Evolutionary conservation across 1,139 yeast species (phyloP).

Genomic region (Geotrichum citri-aurantii): DNA sequence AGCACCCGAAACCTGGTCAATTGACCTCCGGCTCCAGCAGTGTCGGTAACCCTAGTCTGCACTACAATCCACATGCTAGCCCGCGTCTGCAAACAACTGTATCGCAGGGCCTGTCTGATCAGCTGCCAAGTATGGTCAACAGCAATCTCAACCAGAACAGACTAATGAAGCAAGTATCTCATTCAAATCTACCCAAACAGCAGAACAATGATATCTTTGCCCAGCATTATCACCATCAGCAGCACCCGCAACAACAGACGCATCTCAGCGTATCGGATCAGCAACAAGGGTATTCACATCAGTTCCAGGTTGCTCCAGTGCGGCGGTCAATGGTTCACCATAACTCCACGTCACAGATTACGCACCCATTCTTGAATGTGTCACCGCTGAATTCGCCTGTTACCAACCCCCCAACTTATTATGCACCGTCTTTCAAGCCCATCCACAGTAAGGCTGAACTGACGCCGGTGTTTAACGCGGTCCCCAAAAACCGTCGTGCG

Average conservation of each 20-base stretch:
- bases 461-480: slow-evolving; percentile 54
- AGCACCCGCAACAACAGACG: background rate
- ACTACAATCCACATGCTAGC: slow-evolving; percentile 15
- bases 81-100: slow-evolving; percentile 18
- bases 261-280: background rate
- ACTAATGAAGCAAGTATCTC: background rate
- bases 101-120: background rate
- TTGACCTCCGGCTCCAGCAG: slow-evolving; percentile 6
- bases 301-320: background rate
- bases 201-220: background rate
- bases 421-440: slow-evolving; percentile 43
- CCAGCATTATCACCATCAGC: background rate
- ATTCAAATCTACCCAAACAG: background rate
- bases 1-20: slow-evolving; percentile 8
- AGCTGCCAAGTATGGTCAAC: background rate
- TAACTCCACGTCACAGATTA: slow-evolving; percentile 18
- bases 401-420: slow-evolving; percentile 21
- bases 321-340: slow-evolving; percentile 10
- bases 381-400: slow-evolving; percentile 3
- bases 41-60: slow-evolving; percentile 5
- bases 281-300: background rate
- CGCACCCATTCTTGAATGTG: slow-evolving; percentile 4
- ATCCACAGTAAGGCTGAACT: slow-evolving; percentile 49
- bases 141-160: background rate
- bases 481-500: slow-evolving; percentile 77